Base-by-base conservation (phyloP, 2,329 filamentous ascomycete genomes). In the Clarireedia monteithiana region DNA sequence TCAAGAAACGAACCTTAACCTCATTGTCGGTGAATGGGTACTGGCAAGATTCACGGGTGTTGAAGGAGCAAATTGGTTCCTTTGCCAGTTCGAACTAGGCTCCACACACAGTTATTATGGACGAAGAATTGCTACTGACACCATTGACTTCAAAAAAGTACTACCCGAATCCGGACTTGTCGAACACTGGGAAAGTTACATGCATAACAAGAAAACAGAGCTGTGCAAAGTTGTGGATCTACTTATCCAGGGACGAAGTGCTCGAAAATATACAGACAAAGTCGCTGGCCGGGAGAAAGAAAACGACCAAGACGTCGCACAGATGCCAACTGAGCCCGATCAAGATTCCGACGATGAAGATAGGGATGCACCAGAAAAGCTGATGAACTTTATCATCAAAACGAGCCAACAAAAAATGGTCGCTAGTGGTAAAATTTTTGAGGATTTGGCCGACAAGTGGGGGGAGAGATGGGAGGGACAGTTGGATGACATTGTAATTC, bases 1-100 rank as follows among this genome's bases (percentile, higher is more conserved):
- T 12, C 65, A 70, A 55, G 64, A 68, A 48, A 57, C 63, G 4
- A 48, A 63, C 34, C 49, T 70, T 3, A 56, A 63, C 7, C 48
- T 64, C 7, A 59, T 69, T 38, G 68, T 65, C 1, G 69, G 67
- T n/a, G 67, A 69, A 60, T 70, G 67, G 67, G 66, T 70, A 34
- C 59, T 70, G 23, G 68, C 67, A n/a, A 64, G 67, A 38, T 69
- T 70, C 52, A 64, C 67, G 0, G 63, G 67, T 1, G 62, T 62
- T 9, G 61, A 64, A 6, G 64, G 64, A 1, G 68, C 68, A 20
- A 64, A 67, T 39, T 70, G 67, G 68, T 69, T 70, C 59, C 63
- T 69, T 26, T 70, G 68, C 56, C 59, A 69, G 46, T 58, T 71
- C 5, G 67, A 69, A 52, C 60, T 69, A 6, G 67, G 69, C 4